Evolutionary conservation across 805 yeast genomes (phyloP), one percentile per base, ranked within the genome.

Genomic region (Candida krabiensis): DNA sequence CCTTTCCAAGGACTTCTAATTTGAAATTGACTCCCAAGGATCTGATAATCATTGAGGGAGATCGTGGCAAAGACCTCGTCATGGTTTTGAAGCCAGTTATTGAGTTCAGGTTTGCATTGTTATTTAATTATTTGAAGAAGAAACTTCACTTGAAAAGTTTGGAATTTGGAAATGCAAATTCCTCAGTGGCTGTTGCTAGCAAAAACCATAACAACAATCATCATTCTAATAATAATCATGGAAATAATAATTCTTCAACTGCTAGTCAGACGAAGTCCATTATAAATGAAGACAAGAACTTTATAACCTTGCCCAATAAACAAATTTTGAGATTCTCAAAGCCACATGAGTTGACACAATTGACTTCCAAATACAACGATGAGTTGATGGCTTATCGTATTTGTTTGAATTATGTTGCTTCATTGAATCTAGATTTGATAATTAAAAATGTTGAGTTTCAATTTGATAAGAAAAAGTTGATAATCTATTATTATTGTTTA

Each of bases 31-130:
- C 69, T 44, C 69, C 75, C 30, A 70, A 76, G 39, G 93, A 86
- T 60, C 69, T 85, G 53, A 85, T 84, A 8, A 79, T 85, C 14
- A 83, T 83, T 40, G 93, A 86, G 62, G 95, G 93, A 38, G 95
- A 86, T 57, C 69, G 93, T 44, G 95, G 95, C 19, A 83, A 83
- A 52, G 95, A 86, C 59, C 60, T 86, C 46, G 91, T 81, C 8
- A 75, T 80, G 75, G 78, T 85, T 30, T 63, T 84, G 19, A 84
- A 82, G 44, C 87, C 91, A 0, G 59, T 70, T 28, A 72, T 84
- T 21, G 73, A 71, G 30, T 68, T 83, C 39, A 76, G 81, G 42
- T 66, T 80, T 57, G 91, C 91, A 2, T 70, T 84, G 33, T 70
- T 86, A 41, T 75, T 85, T 55, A 84, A 84, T 52, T 86, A 83